Conservation (phyloP, 495 filamentous ascomycete genomes). For the Penicillium flavigenum region DNA sequence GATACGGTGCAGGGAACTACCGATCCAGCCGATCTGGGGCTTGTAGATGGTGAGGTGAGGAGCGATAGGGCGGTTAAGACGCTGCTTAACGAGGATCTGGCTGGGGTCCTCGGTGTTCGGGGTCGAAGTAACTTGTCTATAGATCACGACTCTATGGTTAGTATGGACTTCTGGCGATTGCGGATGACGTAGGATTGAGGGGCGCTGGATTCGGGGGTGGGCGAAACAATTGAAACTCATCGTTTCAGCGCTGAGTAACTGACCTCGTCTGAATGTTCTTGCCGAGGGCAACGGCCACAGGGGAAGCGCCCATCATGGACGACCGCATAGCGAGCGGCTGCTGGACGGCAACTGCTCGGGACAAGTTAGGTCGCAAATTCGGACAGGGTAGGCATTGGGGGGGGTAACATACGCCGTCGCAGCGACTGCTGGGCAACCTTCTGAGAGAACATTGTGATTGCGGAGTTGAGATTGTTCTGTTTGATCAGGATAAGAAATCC, state of each 20-base stretch:
- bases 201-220: not conserved
- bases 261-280: conserved; percentile 57
- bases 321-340: conserved; percentile 49
- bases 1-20: conserved; percentile 73
- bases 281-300: conserved; percentile 50
- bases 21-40: conserved; percentile 83
- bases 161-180: conserved; percentile 9
- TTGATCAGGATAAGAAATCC: conserved; percentile 16
- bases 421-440: conserved; percentile 65
- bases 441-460: conserved; percentile 61
- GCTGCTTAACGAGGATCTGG: conserved; percentile 80
- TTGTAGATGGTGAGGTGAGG: conserved; percentile 90
- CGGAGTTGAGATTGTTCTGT: conserved; percentile 22
- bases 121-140: conserved; percentile 56
- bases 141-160: conserved; percentile 19
- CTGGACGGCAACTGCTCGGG: conserved; percentile 47
- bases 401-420: conserved; percentile 60
- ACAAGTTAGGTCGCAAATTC: conserved; percentile 19
- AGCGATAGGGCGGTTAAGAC: conserved; percentile 76
- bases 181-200: conserved; percentile 35
- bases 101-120: conserved; percentile 57
- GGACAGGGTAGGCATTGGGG: not conserved
- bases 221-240: not conserved
- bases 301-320: conserved; percentile 50
- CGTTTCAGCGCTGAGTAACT: conserved; percentile 10